Evolutionary conservation across 306 rosid species (phyloP).

Genomic region (Prunus padus): DNA sequence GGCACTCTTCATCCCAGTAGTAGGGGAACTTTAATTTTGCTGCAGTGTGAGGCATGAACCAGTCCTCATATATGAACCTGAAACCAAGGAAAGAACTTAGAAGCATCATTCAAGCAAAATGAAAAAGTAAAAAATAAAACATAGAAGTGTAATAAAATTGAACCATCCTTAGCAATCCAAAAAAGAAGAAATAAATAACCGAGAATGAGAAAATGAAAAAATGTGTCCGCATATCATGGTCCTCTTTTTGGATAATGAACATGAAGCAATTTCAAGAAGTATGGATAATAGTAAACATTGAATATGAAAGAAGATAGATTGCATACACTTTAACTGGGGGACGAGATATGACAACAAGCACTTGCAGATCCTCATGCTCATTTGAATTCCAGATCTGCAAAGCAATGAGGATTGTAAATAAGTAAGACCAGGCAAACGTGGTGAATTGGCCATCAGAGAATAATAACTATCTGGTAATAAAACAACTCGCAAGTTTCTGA

Average conservation of each 20-base stretch:
- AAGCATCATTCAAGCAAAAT: not conserved
- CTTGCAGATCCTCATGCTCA: conserved; percentile 74
- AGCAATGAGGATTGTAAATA: conserved; percentile 30
- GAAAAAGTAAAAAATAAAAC: not conserved
- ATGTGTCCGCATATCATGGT: not conserved
- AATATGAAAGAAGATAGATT: conserved; percentile 27
- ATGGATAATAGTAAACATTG: conserved; percentile 10
- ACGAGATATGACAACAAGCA: conserved; percentile 76
- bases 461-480: not conserved
- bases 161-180: not conserved
- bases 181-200: not conserved
- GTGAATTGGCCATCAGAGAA: conserved; percentile 3
- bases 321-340: conserved; percentile 88
- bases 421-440: conserved; percentile 3
- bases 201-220: not conserved
- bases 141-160: not conserved
- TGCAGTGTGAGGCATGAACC: conserved; percentile 92
- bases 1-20: conserved; percentile 78
- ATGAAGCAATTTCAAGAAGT: not conserved
- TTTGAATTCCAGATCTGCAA: conserved; percentile 75
- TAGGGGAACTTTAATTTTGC: conserved; percentile 76
- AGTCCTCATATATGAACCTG: conserved; percentile 77
- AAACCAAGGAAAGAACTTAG: conserved; percentile 11
- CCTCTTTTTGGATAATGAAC: not conserved
- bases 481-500: not conserved